Evolutionary conservation across 805 yeast genomes (phyloP).

Genomic region (Crinitomyces ghanaensis): DNA sequence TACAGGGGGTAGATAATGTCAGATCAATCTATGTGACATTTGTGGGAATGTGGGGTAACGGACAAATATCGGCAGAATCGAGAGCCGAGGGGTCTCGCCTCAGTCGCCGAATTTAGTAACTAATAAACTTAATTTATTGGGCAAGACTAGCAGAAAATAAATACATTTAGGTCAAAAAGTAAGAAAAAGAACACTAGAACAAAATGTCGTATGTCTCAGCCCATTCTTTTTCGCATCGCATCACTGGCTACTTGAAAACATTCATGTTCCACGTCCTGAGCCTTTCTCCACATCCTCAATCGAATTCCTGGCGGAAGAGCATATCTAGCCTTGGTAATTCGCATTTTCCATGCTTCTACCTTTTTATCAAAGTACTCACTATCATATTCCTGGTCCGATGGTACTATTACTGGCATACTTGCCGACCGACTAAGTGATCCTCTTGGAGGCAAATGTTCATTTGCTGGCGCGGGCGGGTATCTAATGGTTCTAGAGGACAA

Average conservation of each 20-base stretch:
- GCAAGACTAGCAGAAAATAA: too few relatives aligned
- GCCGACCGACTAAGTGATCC: slow-evolving; percentile 8
- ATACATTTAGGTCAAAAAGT: background rate
- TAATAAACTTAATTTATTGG: too few relatives aligned
- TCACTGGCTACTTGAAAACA: too few relatives aligned
- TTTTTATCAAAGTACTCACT: slow-evolving; percentile 32
- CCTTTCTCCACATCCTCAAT: slow-evolving; percentile 35
- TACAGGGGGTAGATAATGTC: too few relatives aligned
- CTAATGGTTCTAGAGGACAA: too few relatives aligned
- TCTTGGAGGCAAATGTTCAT: slow-evolving; percentile 6
- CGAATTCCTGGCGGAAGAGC: slow-evolving; percentile 31
- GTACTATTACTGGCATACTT: slow-evolving; percentile 10
- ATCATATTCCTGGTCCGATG: slow-evolving; percentile 17
- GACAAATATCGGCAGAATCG: too few relatives aligned
- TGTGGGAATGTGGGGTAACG: too few relatives aligned
- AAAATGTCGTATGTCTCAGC: slow-evolving; percentile 1
- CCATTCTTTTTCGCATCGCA: too few relatives aligned
- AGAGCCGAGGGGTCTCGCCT: too few relatives aligned
- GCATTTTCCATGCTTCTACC: slow-evolving; percentile 44
- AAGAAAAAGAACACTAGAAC: background rate
- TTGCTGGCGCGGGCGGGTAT: slow-evolving; percentile 2
- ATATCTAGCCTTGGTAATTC: slow-evolving; percentile 35
- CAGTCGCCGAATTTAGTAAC: too few relatives aligned
- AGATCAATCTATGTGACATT: too few relatives aligned
- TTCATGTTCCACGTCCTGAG: slow-evolving; percentile 30